Evolutionary conservation across 148 eudicot species (phyloP).

Genomic region (Fagopyrum tataricum): DNA sequence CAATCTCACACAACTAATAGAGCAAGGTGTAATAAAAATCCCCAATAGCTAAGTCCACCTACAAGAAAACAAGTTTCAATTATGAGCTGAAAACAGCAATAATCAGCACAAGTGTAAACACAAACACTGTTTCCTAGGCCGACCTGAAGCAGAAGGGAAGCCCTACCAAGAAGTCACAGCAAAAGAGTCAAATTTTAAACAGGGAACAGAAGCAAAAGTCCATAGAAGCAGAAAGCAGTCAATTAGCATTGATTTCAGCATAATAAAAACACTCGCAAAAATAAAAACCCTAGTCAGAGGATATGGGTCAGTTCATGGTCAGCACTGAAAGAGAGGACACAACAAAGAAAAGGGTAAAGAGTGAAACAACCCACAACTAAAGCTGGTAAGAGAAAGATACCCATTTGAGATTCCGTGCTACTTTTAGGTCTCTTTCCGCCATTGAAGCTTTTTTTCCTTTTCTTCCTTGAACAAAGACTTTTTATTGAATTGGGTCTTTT

Average conservation of each 20-base stretch:
- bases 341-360: neutral
- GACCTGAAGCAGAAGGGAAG: neutral
- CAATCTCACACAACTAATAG: neutral
- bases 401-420: slow-evolving; percentile 15
- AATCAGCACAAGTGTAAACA: neutral
- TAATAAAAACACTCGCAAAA: neutral
- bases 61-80: neutral
- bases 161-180: slow-evolving; percentile 2
- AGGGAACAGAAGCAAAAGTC: slow-evolving; percentile 7
- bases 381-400: slow-evolving; percentile 11
- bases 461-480: slow-evolving; percentile 17
- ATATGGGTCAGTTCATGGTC: neutral
- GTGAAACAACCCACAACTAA: neutral
- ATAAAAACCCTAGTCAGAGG: neutral
- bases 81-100: slow-evolving; percentile 7
- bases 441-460: slow-evolving; percentile 6
- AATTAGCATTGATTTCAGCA: slow-evolving; percentile 11
- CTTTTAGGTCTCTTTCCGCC: slow-evolving; percentile 14
- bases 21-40: neutral
- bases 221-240: slow-evolving; percentile 12
- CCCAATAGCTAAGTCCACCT: neutral
- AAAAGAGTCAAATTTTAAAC: slow-evolving; percentile 8
- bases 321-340: slow-evolving; percentile 8
- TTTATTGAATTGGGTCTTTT: slow-evolving; percentile 9
- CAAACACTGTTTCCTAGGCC: neutral